Percentiles rank a stretch among this genome's conserved stretches.
Evolutionary conservation across 345 rosid species (phyloP).

Genomic region (Adansonia digitata): DNA sequence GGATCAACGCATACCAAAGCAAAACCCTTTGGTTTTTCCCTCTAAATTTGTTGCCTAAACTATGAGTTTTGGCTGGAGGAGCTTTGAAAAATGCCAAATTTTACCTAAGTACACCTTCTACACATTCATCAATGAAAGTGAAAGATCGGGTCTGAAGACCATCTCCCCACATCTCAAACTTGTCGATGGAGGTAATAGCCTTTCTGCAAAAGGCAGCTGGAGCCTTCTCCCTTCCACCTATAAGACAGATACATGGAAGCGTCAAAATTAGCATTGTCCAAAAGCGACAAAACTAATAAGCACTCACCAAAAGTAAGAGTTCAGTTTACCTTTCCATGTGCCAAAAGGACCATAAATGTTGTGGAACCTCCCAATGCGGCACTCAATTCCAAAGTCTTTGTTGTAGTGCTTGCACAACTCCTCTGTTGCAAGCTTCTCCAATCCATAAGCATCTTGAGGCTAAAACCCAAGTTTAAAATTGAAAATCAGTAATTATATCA

Average conservation of each 20-base stretch:
- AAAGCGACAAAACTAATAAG: slow-evolving; percentile 1
- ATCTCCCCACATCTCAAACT: slow-evolving; percentile 99
- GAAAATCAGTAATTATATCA: not conserved
- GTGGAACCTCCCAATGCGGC: slow-evolving; percentile 92
- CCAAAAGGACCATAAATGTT: slow-evolving; percentile 99
- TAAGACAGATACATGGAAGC: not conserved
- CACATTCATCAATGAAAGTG: slow-evolving; percentile 98
- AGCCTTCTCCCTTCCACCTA: slow-evolving; percentile 99
- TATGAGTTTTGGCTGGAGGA: too few relatives aligned
- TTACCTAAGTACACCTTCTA: slow-evolving; percentile 95
- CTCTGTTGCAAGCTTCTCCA: slow-evolving; percentile 98
- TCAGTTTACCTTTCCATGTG: slow-evolving; percentile 82
- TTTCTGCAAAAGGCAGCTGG: slow-evolving; percentile 99
- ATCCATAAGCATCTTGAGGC: slow-evolving; percentile 99
- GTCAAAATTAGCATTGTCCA: not conserved
- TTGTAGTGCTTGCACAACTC: slow-evolving; percentile 96
- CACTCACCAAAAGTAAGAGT: not conserved
- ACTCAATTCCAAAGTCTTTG: slow-evolving; percentile 89
- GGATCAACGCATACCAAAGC: too few relatives aligned
- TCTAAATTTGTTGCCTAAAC: too few relatives aligned
- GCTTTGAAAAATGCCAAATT: too few relatives aligned
- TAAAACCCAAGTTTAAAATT: slow-evolving; percentile 25
- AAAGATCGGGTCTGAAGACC: slow-evolving; percentile 94
- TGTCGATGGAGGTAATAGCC: slow-evolving; percentile 69
- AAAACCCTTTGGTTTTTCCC: too few relatives aligned